Evolutionary conservation across 2,329 filamentous ascomycete species (phyloP).

Genomic region (Exophiala spinifera): DNA sequence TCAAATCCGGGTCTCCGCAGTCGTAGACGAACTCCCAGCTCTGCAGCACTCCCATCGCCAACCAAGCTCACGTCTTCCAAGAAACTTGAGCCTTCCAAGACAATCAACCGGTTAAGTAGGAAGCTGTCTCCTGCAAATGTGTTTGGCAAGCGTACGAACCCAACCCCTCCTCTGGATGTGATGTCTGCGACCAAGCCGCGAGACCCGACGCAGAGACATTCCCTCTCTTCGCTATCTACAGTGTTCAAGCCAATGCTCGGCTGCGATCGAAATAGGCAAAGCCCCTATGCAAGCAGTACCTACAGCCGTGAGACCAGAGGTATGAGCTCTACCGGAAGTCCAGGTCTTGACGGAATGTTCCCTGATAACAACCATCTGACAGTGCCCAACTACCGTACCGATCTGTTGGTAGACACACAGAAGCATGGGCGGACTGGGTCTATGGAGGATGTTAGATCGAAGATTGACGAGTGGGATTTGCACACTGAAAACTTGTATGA

Average conservation of each 20-base stretch:
- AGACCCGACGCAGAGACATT: constrained; percentile 3
- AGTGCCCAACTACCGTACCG: background rate
- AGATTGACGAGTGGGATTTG: constrained; percentile 23
- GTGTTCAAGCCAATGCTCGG: constrained; percentile 17
- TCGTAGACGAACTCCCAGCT: constrained; percentile 15
- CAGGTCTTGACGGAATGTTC: background rate
- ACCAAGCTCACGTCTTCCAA: background rate
- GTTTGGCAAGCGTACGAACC: constrained; percentile 4
- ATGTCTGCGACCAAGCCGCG: background rate
- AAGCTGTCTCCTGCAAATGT: background rate
- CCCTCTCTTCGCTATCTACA: constrained; percentile 17
- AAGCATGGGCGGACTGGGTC: constrained; percentile 1
- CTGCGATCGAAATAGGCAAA: constrained; percentile 2
- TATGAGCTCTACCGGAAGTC: constrained; percentile 14
- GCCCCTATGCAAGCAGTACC: constrained; percentile 19
- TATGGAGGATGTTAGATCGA: constrained; percentile 16
- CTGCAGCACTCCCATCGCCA: constrained; percentile 9
- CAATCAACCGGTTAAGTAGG: background rate
- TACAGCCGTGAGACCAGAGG: constrained; percentile 25
- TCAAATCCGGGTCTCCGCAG: background rate
- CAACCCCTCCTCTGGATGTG: constrained; percentile 2
- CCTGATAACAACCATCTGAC: background rate
- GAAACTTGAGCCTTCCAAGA: background rate
- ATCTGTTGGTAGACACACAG: background rate
- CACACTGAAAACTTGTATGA: constrained; percentile 14